A percentile compares a stretch with the other conserved stretches of the same genome.
These are phyloP conservation scores for Leishmania amazonensis DNA, from an alignment of 208 protist species.

Conservation along the genomic window DNA sequence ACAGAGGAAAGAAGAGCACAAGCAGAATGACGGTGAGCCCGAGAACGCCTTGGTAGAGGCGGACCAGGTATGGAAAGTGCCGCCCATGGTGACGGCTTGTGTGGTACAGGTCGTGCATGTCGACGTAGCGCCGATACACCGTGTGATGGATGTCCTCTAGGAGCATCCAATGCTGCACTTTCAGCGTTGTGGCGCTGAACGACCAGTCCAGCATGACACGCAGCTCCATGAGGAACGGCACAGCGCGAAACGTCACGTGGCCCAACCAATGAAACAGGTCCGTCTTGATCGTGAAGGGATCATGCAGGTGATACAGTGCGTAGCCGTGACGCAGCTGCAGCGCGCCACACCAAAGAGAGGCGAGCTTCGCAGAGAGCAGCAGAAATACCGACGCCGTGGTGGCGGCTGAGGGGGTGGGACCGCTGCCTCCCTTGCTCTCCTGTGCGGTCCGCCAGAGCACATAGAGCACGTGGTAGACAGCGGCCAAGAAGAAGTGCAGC, in stretches of 20 bases:
- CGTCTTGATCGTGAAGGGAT: conserved; percentile 55
- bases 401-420: not conserved
- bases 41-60: conserved; percentile 56
- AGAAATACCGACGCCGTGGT: conserved; percentile 30
- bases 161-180: conserved; percentile 79
- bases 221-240: conserved; percentile 83
- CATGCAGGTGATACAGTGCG: conserved; percentile 50
- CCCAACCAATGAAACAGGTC: conserved; percentile 53
- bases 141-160: conserved; percentile 78
- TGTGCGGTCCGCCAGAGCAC: conserved; percentile 34
- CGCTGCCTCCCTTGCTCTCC: conserved; percentile 1
- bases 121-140: conserved; percentile 65
- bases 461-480: conserved; percentile 44
- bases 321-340: conserved; percentile 60
- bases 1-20: conserved; percentile 63
- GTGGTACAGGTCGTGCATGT: conserved; percentile 60
- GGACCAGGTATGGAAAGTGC: conserved; percentile 51
- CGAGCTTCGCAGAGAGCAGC: conserved; percentile 41
- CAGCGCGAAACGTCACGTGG: conserved; percentile 49
- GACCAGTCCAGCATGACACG: conserved; percentile 81
- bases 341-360: conserved; percentile 49
- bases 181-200: conserved; percentile 60
- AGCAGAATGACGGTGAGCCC: conserved; percentile 57
- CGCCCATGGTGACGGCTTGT: conserved; percentile 43
- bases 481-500: conserved; percentile 35